Evolutionary conservation across 805 yeast species (phyloP).

Genomic region (Hanseniaspora singularis): DNA sequence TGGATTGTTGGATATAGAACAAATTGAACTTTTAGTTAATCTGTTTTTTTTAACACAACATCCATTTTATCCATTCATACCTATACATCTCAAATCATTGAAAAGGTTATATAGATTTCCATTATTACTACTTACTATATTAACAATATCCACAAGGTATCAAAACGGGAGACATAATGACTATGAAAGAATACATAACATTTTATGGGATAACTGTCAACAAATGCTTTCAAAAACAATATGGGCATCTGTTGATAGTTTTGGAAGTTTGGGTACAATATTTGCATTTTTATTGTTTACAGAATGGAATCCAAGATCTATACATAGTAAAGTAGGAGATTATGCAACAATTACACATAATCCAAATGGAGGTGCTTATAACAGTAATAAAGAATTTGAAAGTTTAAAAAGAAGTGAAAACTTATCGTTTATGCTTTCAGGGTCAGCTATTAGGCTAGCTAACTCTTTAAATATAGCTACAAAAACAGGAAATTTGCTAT

Average conservation of each 20-base stretch:
- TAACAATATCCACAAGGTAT: conserved; percentile 71
- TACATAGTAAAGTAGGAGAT: conserved; percentile 78
- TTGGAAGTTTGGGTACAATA: conserved; percentile 76
- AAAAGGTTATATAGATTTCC: conserved; percentile 66
- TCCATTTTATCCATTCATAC: conserved; percentile 83
- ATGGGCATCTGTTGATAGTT: conserved; percentile 80
- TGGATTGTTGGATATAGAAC: conserved; percentile 48
- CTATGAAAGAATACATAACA: conserved; percentile 49
- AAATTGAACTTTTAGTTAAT: conserved; percentile 46
- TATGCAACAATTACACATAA: conserved; percentile 43
- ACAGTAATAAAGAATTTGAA: conserved; percentile 42
- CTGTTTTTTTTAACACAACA: conserved; percentile 68
- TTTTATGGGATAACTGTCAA: conserved; percentile 77
- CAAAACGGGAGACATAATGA: conserved; percentile 42
- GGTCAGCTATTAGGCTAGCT: conserved; percentile 74
- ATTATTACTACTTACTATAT: conserved; percentile 62
- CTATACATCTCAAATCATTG: conserved; percentile 56
- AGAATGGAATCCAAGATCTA: conserved; percentile 94
- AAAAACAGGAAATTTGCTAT: conserved; percentile 55
- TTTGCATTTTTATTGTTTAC: conserved; percentile 73
- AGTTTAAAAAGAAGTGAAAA: conserved; percentile 79
- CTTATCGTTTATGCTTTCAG: conserved; percentile 89
- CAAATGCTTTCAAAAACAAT: conserved; percentile 69
- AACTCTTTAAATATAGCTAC: conserved; percentile 78
- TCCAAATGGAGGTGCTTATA: background rate